Conservation (phyloP, 2,329 filamentous ascomycete genomes). For the Fusarium torulosum region DNA sequence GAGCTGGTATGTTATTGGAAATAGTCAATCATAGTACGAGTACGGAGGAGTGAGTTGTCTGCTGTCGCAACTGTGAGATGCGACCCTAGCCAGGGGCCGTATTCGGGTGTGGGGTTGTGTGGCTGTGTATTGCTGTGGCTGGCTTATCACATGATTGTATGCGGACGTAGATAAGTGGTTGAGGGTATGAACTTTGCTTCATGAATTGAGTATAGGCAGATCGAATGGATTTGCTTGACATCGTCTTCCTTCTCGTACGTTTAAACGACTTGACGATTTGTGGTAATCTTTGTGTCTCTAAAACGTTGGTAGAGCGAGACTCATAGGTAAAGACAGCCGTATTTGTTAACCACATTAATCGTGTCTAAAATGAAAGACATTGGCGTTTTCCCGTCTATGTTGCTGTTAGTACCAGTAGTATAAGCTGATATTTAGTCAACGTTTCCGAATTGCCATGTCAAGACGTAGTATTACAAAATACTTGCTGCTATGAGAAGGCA, state of each 20-base stretch:
- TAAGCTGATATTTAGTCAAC: too few relatives aligned
- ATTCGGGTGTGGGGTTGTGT: slow-evolving; percentile 45
- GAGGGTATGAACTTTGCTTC: neutral
- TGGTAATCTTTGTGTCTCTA: neutral
- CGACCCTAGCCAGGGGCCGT: slow-evolving; percentile 42
- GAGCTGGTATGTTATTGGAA: slow-evolving; percentile 40
- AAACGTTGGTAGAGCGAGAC: neutral
- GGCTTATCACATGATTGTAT: slow-evolving; percentile 29
- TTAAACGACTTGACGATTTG: neutral
- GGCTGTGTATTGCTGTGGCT: slow-evolving; percentile 42
- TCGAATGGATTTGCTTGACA: neutral
- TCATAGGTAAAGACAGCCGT: too few relatives aligned
- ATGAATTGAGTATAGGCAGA: neutral
- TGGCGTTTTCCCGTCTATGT: neutral
- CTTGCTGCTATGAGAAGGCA: too few relatives aligned
- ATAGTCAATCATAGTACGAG: slow-evolving; percentile 46
- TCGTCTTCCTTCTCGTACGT: neutral
- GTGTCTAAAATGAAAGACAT: slow-evolving; percentile 8
- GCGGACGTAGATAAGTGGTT: neutral
- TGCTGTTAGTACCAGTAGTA: too few relatives aligned
- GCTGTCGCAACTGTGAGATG: slow-evolving; percentile 41
- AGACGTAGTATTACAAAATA: too few relatives aligned
- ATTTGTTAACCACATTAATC: neutral
- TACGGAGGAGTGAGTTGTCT: slow-evolving; percentile 26
- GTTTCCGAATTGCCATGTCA: too few relatives aligned